phyloP scores from a whole-genome alignment of 139 green algal species.

The Microglena sp. region DNA sequence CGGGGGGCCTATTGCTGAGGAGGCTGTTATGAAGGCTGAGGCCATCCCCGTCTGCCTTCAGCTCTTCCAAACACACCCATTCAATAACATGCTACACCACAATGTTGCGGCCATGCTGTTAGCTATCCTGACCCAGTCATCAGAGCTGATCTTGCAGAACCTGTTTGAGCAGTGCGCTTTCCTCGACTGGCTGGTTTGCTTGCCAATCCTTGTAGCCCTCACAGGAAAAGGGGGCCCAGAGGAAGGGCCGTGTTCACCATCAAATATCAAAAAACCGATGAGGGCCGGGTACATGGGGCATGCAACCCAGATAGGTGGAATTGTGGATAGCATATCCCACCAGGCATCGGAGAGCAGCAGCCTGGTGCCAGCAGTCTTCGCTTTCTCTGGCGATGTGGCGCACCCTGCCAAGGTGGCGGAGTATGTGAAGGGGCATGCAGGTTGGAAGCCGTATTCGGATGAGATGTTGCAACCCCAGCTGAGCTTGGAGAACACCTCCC shows the following conservation, averaged over 20 bases:
- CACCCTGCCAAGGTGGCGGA: conserved; percentile 17
- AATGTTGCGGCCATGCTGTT: conserved; percentile 53
- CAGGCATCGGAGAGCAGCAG: conserved; percentile 8
- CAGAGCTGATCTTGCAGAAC: conserved; percentile 40
- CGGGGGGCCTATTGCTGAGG: conserved; percentile 38
- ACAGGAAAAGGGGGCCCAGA: conserved; percentile 10
- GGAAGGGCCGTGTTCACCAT: no score
- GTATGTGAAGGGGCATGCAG: conserved; percentile 10
- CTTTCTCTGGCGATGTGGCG: background rate
- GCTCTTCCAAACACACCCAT: conserved; percentile 71
- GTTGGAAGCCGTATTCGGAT: conserved; percentile 39
- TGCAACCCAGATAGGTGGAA: conserved; percentile 63
- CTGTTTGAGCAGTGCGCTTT: conserved; percentile 49
- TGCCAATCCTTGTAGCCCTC: conserved; percentile 36
- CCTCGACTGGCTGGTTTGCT: conserved; percentile 50
- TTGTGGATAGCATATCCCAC: conserved; percentile 37
- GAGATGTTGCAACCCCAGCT: conserved; percentile 28
- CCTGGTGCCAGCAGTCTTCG: no score
- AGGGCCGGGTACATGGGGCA: conserved; percentile 77
- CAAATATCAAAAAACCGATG: conserved; percentile 32
- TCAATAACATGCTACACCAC: conserved; percentile 87
- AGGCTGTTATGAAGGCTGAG: conserved; percentile 37
- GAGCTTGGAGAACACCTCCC: conserved; percentile 43
- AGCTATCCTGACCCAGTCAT: conserved; percentile 24
- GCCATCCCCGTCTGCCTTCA: conserved; percentile 48